Evolutionary conservation across 129 eudicot species (phyloP), one percentile per base, ranked within the genome.

Genomic region (Lonicera japonica): DNA sequence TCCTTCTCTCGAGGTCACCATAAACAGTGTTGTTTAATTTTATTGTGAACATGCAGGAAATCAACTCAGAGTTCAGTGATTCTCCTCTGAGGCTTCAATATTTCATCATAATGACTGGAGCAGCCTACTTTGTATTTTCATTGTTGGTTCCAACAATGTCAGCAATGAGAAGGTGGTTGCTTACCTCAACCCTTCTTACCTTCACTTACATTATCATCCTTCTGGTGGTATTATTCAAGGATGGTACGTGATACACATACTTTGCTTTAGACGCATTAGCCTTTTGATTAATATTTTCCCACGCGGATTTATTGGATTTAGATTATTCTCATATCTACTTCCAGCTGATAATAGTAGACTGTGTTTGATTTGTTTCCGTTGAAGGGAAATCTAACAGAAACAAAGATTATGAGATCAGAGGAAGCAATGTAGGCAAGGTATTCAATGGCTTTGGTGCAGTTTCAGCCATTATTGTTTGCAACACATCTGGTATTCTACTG

Each of bases 381-480:
- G 68, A 39, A 77, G 87, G 87, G 16, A 82, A 64, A 57, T 61
- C 78, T 13, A 74, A 58, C 67, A 55, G 38, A 70, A 57, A 59
- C 61, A 65, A 68, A 38, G 69, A 77, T 51, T 82, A 82, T 50
- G 70, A 74, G 51, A 70, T 82, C 17, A 67, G 17, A 13, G 81
- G 87, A 63, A 77, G 73, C 78, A 74, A 50, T 13, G 63, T 67
- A 22, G 68, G 54, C 51, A 77, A 74, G 79, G 80, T 67, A 45
- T 73, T 73, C 70, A 70, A 70, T 20, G 81, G 78, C 23, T 77
- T 82, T 45, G 83, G 87, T 18, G 87, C 87, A 11, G 67, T 82
- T 56, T 77, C 87, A 53, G 83, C 87, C 56, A 82, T 82, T 29
- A 70, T 77, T 48, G 83, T 82, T 21, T 73, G 83, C 80, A 77